Evolutionary conservation across 1,139 yeast species (phyloP), one percentile per base, ranked within the genome.

Genomic region (Sugiyamaella neomexicana): DNA sequence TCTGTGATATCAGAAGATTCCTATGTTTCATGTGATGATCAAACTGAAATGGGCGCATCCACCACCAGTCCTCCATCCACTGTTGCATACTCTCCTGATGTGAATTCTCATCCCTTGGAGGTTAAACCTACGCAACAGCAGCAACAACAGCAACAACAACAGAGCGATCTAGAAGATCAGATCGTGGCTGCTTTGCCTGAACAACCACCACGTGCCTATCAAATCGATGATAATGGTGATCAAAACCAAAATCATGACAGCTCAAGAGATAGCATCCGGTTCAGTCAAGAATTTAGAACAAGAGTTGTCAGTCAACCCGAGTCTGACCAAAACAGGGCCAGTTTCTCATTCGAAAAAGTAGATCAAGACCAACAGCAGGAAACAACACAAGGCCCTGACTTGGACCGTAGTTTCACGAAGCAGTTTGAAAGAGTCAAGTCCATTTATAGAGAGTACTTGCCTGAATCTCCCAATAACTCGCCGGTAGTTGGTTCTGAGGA

Each of bases 391-490:
- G 45, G 32, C 9, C 20, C 23, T 17, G 53, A 53, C 5, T 58
- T 63, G 23, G 53, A 52, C 13, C 55, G 67, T 43, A 61, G 57
- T 17, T 60, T 58, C 36, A 63, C 65, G 31, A 62, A 62, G 56
- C 62, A 65, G 44, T 67, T 65, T 55, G 70, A 67, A 27, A 60
- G 71, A 9, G 67, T 68, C 50, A 64, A 62, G 51, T 65, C 69
- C 10, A 61, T 68, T 50, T 68, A 68, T 57, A 60, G 67, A 36
- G 71, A 67, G 52, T 68, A 68, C 52, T 55, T 67, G 58, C 65
- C 65, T 10, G 62, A 55, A 5, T 61, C 58, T 4, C 55, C 54
- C 17, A 53, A 56, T 17, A n/a, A 31, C 10, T 27, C 50, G 1
- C 55, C 55, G 2, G 34, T 40, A 40, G 32, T 48, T 15, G 44